Conservation (phyloP, 495 filamentous ascomycete genomes). For the Aspergillus cavernicola region DNA sequence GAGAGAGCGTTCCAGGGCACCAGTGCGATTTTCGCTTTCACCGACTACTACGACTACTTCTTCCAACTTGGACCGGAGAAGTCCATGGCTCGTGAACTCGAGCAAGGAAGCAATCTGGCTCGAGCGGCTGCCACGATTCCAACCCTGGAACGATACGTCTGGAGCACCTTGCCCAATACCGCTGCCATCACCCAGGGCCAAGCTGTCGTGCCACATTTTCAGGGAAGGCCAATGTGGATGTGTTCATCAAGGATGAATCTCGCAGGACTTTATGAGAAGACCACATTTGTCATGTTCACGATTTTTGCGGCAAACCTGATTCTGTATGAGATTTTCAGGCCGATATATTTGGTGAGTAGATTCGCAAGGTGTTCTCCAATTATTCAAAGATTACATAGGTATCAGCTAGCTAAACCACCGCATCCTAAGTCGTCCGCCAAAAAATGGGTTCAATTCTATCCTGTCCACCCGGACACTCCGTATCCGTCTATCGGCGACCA, state of each 20-base stretch:
- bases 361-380: too few relatives aligned
- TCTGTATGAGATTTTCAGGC: too few relatives aligned
- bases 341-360: too few relatives aligned
- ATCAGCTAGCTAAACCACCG: too few relatives aligned
- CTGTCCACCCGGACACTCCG: too few relatives aligned
- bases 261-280: neutral
- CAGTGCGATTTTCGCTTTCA: constrained; percentile 45
- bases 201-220: constrained; percentile 24
- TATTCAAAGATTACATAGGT: too few relatives aligned
- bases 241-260: constrained; percentile 12
- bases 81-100: constrained; percentile 9
- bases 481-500: too few relatives aligned
- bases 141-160: constrained; percentile 26
- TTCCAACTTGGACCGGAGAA: neutral
- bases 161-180: constrained; percentile 23
- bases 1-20: constrained; percentile 32
- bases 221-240: constrained; percentile 23
- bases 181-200: neutral
- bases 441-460: too few relatives aligned
- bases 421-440: too few relatives aligned
- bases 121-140: constrained; percentile 22
- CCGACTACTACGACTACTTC: constrained; percentile 43
- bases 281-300: too few relatives aligned
- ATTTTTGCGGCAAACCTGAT: too few relatives aligned
- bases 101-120: constrained; percentile 28